These are phyloP conservation scores for Pseudocercospora crystallina DNA, from an alignment of 2,329 filamentous ascomycete genomes.

Conservation along the genomic window DNA sequence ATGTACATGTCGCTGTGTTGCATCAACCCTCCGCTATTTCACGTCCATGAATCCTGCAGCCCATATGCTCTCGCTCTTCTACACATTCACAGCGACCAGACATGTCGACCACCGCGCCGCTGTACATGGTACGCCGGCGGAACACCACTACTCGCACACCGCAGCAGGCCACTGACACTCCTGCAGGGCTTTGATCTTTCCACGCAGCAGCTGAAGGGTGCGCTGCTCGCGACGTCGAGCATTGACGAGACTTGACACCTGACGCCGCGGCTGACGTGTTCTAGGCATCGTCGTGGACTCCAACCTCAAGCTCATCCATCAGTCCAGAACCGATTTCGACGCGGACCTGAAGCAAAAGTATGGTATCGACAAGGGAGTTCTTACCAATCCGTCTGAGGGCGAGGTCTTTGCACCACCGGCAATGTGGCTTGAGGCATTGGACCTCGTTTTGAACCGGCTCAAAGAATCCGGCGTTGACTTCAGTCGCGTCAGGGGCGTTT, in stretches of 20 bases:
- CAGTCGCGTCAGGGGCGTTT: conserved; percentile 73
- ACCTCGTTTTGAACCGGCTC: conserved; percentile 76
- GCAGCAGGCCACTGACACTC: too few species aligned
- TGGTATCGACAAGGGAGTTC: conserved; percentile 82
- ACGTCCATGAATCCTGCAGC: too few species aligned
- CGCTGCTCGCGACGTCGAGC: conserved; percentile 65
- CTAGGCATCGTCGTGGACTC: conserved; percentile 80
- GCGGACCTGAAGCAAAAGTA: conserved; percentile 65
- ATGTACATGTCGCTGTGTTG: too few species aligned
- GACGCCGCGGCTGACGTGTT: neutral
- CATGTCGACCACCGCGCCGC: neutral
- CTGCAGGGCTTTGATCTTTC: conserved; percentile 81
- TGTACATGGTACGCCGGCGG: conserved; percentile 16
- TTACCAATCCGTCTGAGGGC: conserved; percentile 74
- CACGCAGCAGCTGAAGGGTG: conserved; percentile 93
- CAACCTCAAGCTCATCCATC: conserved; percentile 73
- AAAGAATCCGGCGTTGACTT: conserved; percentile 70
- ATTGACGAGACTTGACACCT: neutral
- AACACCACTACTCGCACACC: too few species aligned
- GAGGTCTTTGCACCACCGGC: conserved; percentile 92
- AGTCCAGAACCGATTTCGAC: conserved; percentile 95
- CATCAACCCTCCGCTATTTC: too few species aligned
- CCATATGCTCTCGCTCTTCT: too few species aligned
- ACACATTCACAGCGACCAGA: too few species aligned
- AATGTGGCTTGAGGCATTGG: conserved; percentile 91